Evolutionary conservation across 2,329 filamentous ascomycete species (phyloP).

Genomic region (Aspergillus piperis): DNA sequence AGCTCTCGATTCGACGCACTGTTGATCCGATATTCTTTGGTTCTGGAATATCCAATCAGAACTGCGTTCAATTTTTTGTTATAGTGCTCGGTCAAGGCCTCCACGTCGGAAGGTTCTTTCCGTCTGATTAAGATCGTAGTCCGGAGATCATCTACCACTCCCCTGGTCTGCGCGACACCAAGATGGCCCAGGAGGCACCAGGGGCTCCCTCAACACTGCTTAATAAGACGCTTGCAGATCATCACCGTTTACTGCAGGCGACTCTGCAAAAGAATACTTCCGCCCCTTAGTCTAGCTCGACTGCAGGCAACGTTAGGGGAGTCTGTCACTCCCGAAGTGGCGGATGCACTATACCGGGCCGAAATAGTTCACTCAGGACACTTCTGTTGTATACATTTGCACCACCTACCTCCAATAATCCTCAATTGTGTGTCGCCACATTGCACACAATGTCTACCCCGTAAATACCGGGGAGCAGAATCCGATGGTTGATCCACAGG

Average conservation of each 20-base stretch:
- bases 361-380: neutral
- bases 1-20: neutral
- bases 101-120: neutral
- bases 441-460: neutral
- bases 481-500: neutral
- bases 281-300: neutral
- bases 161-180: neutral
- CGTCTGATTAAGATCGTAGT: neutral
- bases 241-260: neutral
- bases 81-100: neutral
- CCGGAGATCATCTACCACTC: neutral
- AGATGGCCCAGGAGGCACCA: neutral
- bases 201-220: neutral
- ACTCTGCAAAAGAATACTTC: neutral
- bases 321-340: neutral
- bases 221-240: neutral
- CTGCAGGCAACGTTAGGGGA: neutral
- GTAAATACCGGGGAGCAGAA: neutral
- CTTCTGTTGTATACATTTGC: neutral
- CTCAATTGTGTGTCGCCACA: neutral
- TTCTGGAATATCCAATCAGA: neutral
- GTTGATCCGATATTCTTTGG: neutral
- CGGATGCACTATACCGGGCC: neutral
- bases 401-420: neutral
- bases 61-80: neutral